Conservation (phyloP, 805 yeast genomes). For the Candida stauntonica region DNA sequence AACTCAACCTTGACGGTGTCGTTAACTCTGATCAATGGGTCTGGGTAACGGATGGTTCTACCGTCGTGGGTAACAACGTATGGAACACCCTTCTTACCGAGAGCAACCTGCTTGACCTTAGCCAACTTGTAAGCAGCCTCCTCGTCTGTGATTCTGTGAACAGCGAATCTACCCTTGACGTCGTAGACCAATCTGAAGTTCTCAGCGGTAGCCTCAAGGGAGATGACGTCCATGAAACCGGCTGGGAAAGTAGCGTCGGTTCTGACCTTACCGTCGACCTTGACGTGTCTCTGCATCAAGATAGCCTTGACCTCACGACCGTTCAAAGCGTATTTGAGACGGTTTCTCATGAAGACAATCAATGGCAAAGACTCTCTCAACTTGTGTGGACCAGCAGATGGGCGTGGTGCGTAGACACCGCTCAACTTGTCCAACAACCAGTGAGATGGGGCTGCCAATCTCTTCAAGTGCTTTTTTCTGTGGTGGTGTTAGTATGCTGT, state of each 20-base stretch:
- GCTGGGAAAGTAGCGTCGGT: constrained; percentile 98
- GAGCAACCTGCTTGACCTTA: constrained; percentile 96
- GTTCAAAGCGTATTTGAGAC: constrained; percentile 97
- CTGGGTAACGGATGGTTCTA: constrained; percentile 99
- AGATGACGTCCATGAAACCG: constrained; percentile 98
- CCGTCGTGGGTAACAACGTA: constrained; percentile 99
- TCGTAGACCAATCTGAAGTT: constrained; percentile 99
- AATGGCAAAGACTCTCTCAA: constrained; percentile 97
- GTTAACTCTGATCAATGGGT: constrained; percentile 93
- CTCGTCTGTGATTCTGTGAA: constrained; percentile 98
- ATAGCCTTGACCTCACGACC: constrained; percentile 99
- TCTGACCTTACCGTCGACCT: constrained; percentile 99
- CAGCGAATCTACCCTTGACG: constrained; percentile 98
- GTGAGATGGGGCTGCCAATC: constrained; percentile 99
- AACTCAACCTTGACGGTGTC: constrained; percentile 97
- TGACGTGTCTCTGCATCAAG: constrained; percentile 96
- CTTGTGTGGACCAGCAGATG: constrained; percentile 99
- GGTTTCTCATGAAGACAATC: constrained; percentile 95
- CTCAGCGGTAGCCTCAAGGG: constrained; percentile 97
- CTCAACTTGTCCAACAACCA: constrained; percentile 99
- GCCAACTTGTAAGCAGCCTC: constrained; percentile 98
- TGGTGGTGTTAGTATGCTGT: constrained; percentile 21
- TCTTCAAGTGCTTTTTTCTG: constrained; percentile 98
- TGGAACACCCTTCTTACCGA: constrained; percentile 98
- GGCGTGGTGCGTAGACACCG: constrained; percentile 99